A percentile compares a stretch with the other conserved stretches of the same genome.
Evolutionary conservation across 106 monocot genomes (phyloP).

Genomic region (Xerophyta viscosa): DNA sequence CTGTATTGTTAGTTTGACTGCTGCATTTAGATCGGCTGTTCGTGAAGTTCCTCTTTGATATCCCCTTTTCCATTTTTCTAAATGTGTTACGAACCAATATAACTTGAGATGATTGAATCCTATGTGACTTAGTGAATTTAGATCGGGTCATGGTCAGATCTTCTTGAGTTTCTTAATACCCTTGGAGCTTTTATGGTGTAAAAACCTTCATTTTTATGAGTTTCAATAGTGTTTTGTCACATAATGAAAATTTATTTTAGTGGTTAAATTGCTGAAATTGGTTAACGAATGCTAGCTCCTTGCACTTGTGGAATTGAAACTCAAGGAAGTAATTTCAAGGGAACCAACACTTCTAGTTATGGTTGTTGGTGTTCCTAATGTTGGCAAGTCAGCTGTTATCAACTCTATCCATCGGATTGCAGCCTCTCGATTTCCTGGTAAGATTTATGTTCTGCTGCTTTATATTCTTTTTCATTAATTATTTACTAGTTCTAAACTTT

Average conservation of each 20-base stretch:
- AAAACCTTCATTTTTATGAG: no score
- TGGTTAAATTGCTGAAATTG: neutral
- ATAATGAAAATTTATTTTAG: neutral
- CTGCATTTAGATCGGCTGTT: no score
- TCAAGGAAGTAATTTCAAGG: slow-evolving; percentile 78
- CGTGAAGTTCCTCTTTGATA: no score
- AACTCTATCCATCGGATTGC: slow-evolving; percentile 91
- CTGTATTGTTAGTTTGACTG: no score
- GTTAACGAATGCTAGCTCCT: slow-evolving; percentile 55
- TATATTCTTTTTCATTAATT: slow-evolving; percentile 1
- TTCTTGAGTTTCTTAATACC: no score
- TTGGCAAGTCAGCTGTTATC: slow-evolving; percentile 95
- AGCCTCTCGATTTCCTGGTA: slow-evolving; percentile 83
- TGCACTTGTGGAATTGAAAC: slow-evolving; percentile 79
- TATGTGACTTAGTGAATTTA: no score
- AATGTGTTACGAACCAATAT: no score
- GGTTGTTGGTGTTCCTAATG: slow-evolving; percentile 97
- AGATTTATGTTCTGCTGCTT: slow-evolving; percentile 2
- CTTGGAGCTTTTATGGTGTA: no score
- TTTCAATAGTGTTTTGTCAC: no score
- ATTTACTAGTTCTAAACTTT: neutral
- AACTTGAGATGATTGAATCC: no score
- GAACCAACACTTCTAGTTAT: slow-evolving; percentile 96
- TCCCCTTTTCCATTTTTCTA: no score
- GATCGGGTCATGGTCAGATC: no score